Evolutionary conservation across 768 basidiomycete species (phyloP), one percentile per base, ranked within the genome.

Genomic region (Pisolithus tinctorius): DNA sequence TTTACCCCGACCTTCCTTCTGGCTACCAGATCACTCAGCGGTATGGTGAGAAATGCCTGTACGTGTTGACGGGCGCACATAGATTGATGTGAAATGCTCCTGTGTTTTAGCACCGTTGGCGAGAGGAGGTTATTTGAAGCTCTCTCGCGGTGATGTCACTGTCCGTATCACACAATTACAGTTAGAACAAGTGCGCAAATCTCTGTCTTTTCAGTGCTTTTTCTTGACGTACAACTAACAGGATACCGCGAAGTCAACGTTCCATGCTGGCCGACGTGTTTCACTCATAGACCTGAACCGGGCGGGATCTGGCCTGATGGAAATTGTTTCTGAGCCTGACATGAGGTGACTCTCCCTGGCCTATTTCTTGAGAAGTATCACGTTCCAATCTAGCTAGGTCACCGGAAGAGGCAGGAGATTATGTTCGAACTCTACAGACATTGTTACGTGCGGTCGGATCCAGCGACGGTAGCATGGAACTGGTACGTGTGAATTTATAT

Each of bases 11-110:
- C 67, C 77, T 96, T 34, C 93, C 96, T 0, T 77, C 86, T 4
- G 95, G 95, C 0, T 98, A 93, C 68, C 96, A 99, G 69, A 95
- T 99, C 55, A 99, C 94, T 0, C 94, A 98, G 64, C 88, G 91
- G 55, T 96, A 98, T 67, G 81, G 91, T 91, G 54, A 57, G 60
- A 34, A 50, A 25, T 7, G 26, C 30, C 16, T 27, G 41, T 9
- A 48, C 39, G n/a, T 4, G 11, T 47, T 29, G 10, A 14, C n/a
- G 23, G 23, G 3, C 37, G 16, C 14, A 51, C 39, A 20, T 45
- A 14, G 45, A 44, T 25, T 2, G 14, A 34, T 5, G 11, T 20
- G 9, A 34, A 9, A 31, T 13, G 23, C 17, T 53, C 34, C 44
- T 40, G 37, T 48, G 29, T 23, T 31, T 17, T 62, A 96, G 93